Evolutionary conservation across 2,329 filamentous ascomycete genomes (phyloP).

Genomic region (Phoma sp.): DNA sequence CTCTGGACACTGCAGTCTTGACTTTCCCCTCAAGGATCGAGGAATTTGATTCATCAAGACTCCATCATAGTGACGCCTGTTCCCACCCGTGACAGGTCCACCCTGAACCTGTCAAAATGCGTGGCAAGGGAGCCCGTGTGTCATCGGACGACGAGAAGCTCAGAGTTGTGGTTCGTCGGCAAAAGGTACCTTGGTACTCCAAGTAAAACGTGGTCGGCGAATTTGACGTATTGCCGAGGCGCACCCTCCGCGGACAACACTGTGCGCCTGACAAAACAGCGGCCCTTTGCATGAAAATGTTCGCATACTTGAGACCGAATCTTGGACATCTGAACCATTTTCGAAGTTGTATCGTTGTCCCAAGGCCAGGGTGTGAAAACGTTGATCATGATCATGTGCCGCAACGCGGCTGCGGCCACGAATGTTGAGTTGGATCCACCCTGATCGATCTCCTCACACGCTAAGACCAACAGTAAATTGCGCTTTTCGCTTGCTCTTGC

Average conservation of each 20-base stretch:
- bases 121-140: background rate
- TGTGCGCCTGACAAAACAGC: too few relatives aligned
- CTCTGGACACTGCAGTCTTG: background rate
- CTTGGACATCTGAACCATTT: background rate
- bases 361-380: background rate
- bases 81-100: background rate
- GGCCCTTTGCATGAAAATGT: background rate
- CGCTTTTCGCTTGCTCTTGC: constrained; percentile 5
- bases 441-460: background rate
- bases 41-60: background rate
- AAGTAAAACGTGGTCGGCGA: constrained; percentile 12
- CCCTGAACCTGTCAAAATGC: background rate
- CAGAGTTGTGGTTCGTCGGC: constrained; percentile 10
- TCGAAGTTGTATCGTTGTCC: background rate
- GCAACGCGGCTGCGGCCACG: background rate
- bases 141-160: constrained; percentile 5
- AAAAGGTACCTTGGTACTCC: constrained; percentile 6
- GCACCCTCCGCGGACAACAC: constrained; percentile 1
- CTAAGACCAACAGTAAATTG: background rate
- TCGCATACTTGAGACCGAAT: background rate
- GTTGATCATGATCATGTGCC: background rate
- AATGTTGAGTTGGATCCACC: constrained; percentile 1
- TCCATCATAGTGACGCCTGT: background rate
- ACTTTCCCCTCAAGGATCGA: background rate
- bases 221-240: constrained; percentile 2